Evolutionary conservation across 768 basidiomycete species (phyloP).

Genomic region (Trametopsis cervina): DNA sequence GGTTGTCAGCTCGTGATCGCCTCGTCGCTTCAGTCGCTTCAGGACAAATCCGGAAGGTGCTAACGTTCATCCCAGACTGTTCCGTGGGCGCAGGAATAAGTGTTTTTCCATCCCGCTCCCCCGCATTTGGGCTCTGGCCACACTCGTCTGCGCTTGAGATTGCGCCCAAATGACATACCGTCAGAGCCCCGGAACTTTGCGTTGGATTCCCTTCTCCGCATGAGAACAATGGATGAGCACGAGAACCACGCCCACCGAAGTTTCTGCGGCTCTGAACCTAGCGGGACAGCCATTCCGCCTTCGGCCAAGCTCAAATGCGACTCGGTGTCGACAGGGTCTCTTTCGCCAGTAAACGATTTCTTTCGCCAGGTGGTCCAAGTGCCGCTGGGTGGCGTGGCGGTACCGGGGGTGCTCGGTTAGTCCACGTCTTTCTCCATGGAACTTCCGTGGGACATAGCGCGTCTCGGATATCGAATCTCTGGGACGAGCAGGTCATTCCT

Average conservation of each 20-base stretch:
- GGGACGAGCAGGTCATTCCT: no score
- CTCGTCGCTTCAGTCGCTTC: not conserved
- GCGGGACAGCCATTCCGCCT: slow-evolving; percentile 6
- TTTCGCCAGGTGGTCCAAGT: slow-evolving; percentile 4
- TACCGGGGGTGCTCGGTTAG: not conserved
- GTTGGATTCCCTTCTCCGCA: slow-evolving; percentile 8
- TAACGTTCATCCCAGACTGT: not conserved
- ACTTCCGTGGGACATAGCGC: not conserved
- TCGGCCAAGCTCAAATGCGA: slow-evolving; percentile 8
- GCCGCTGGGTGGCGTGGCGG: not conserved
- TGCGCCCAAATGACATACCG: not conserved
- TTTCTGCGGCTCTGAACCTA: slow-evolving; percentile 8
- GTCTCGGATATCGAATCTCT: not conserved
- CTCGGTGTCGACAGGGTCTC: slow-evolving; percentile 1
- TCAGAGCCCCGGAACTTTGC: slow-evolving; percentile 6
- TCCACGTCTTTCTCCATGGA: not conserved
- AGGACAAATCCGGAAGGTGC: not conserved
- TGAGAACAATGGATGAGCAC: slow-evolving; percentile 9
- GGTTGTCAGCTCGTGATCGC: not conserved
- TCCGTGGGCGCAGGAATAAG: not conserved
- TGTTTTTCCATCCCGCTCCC: slow-evolving; percentile 1
- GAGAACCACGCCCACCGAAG: slow-evolving; percentile 9
- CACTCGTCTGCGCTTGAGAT: not conserved
- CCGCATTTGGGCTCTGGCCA: not conserved
- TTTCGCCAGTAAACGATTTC: slow-evolving; percentile 1